Conservation (phyloP, 2,329 filamentous ascomycete genomes). For the Phoma sp. region DNA sequence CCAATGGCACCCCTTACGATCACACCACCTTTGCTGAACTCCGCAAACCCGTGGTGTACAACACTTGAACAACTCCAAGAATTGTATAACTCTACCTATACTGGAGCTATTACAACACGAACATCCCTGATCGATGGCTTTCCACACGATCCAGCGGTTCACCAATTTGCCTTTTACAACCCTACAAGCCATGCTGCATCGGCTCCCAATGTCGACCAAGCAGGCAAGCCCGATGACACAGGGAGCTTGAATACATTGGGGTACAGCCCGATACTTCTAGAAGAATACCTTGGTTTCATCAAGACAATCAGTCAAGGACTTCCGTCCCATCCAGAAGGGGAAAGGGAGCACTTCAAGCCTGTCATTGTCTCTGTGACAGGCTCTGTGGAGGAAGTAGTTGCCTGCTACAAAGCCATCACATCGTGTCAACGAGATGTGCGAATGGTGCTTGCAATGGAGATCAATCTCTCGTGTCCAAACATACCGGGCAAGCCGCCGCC, state of each 20-base stretch:
- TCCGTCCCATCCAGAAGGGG: not conserved
- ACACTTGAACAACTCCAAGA: conserved; percentile 65
- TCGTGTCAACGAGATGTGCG: conserved; percentile 36
- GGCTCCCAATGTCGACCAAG: conserved; percentile 28
- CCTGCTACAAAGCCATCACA: conserved; percentile 63
- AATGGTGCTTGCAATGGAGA: conserved; percentile 71
- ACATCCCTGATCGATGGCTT: conserved; percentile 73
- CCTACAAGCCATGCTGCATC: conserved; percentile 45
- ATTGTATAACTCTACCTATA: conserved; percentile 68
- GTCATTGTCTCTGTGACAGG: conserved; percentile 78
- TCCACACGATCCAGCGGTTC: conserved; percentile 63
- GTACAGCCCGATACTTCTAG: conserved; percentile 71
- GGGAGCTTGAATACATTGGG: conserved; percentile 72
- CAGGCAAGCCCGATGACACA: conserved; percentile 34
- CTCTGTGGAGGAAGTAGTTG: conserved; percentile 61
- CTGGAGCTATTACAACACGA: conserved; percentile 77
- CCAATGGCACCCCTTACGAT: conserved; percentile 57
- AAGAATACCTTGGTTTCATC: conserved; percentile 66
- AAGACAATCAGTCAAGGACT: conserved; percentile 52
- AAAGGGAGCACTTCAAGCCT: conserved; percentile 56
- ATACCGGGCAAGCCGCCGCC: conserved; percentile 73
- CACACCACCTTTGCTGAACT: conserved; percentile 74
- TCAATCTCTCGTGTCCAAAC: conserved; percentile 82
- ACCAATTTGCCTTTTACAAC: conserved; percentile 74
- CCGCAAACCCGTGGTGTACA: conserved; percentile 78